Evolutionary conservation across 2,329 filamentous ascomycete genomes (phyloP), one percentile per base, ranked within the genome.

Genomic region (Malbranchea cinnamomea): DNA sequence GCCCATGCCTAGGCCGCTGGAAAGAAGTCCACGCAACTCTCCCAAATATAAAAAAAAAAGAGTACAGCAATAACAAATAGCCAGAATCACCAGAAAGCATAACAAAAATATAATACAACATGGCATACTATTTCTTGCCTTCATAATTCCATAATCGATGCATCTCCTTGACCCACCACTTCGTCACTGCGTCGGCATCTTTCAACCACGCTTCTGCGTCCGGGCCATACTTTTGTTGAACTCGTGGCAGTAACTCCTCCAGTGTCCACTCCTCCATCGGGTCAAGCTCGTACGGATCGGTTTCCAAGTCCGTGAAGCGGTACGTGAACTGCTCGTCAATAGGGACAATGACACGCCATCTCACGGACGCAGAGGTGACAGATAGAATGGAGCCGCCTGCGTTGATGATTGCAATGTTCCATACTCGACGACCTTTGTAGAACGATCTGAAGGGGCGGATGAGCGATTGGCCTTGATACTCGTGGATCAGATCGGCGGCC

Each of bases 311-410:
- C 1, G 51, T 53, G 40, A 60, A 59, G 26, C 39, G 38, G 23
- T 52, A 46, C 3, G 43, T 41, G 3, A 65, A 78, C 36, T 83
- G 80, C 57, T 94, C 85, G 48, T 83, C 69, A 45, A 89, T 75
- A 3, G 80, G 74, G 33, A 95, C 78, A 12, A 46, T 41, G 85
- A 85, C 30, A 72, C 63, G 30, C 94, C 67, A 53, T 23, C 53
- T 57, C 91, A 83, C 41, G 81, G 74, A 87, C 84, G 95, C 38
- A 65, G 67, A 1, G 81, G 74, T 52, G 85, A 74, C 37, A 67
- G 62, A 30, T 68, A 64, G 52, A 80, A 78, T 39, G 38, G 46
- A 16, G 38, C 50, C 18, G 35, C 38, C 49, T 47, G 54, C 25
- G 27, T 51, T 53, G 35, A 52, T 48, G 2, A 52, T 31, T 4